Evolutionary conservation across 805 yeast genomes (phyloP).

Genomic region (Teunomyces aglyptinius): DNA sequence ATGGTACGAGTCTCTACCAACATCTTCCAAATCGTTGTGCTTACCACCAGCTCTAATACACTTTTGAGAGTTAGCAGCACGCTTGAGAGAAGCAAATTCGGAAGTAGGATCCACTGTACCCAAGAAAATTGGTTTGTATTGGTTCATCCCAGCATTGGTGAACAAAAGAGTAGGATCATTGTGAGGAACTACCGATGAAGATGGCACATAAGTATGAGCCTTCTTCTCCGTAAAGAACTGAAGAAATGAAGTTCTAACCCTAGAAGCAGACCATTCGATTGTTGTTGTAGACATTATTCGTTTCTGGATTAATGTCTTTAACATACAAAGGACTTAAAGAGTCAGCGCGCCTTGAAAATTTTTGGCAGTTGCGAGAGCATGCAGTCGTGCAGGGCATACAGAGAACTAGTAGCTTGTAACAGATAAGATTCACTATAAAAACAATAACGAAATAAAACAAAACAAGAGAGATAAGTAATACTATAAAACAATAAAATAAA

Average conservation of each 20-base stretch:
- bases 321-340: conserved; percentile 8
- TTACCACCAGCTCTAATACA: conserved; percentile 99
- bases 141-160: conserved; percentile 99
- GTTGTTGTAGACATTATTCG: conserved; percentile 21
- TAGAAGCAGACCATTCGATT: conserved; percentile 41
- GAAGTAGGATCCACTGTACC: conserved; percentile 97
- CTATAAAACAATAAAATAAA: conserved; percentile 4
- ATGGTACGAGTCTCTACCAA: conserved; percentile 96
- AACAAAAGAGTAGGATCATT: conserved; percentile 96
- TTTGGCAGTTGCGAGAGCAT: neutral
- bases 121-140: conserved; percentile 93
- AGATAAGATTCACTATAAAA: neutral
- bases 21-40: conserved; percentile 97
- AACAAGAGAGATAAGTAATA: conserved; percentile 3
- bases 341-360: conserved; percentile 3
- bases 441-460: conserved; percentile 1
- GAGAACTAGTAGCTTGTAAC: neutral
- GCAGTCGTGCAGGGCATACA: neutral
- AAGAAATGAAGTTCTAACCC: conserved; percentile 82
- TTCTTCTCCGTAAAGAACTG: conserved; percentile 66
- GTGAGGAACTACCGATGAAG: conserved; percentile 94
- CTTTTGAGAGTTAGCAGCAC: conserved; percentile 95
- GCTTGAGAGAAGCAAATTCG: conserved; percentile 75
- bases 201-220: conserved; percentile 80
- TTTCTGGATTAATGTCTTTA: conserved; percentile 13